These are phyloP conservation scores for Lentinula lateritia DNA, from an alignment of 768 basidiomycete genomes.

Conservation along the genomic window DNA sequence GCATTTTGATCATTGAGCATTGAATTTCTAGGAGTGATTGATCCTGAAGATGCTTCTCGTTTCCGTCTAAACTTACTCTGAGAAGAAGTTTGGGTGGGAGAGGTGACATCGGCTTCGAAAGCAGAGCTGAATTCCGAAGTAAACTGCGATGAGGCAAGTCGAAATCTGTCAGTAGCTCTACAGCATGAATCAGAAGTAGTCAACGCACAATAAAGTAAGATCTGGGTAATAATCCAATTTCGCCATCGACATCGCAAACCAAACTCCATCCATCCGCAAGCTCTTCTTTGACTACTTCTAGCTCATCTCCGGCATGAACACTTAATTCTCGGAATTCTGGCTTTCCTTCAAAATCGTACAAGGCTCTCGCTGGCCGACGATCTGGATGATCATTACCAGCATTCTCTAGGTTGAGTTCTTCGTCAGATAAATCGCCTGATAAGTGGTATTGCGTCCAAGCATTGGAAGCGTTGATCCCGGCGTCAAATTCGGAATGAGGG, in stretches of 20 bases:
- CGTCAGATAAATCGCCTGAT: conserved; percentile 14
- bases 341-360: conserved; percentile 74
- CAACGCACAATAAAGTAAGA: conserved; percentile 66
- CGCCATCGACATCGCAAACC: conserved; percentile 49
- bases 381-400: conserved; percentile 15
- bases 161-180: background rate
- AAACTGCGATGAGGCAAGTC: conserved; percentile 34
- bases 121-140: conserved; percentile 57
- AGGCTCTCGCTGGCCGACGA: conserved; percentile 54
- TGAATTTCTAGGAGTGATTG: conserved; percentile 40
- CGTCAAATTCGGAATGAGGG: conserved; percentile 57
- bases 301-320: conserved; percentile 62
- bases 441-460: conserved; percentile 69
- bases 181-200: background rate
- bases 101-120: conserved; percentile 35
- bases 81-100: conserved; percentile 12
- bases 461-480: conserved; percentile 69
- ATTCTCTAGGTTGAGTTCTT: conserved; percentile 22
- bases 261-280: conserved; percentile 80
- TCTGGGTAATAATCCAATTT: conserved; percentile 64
- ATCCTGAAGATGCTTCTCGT: conserved; percentile 34
- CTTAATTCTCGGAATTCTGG: conserved; percentile 67
- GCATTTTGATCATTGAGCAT: background rate
- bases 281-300: conserved; percentile 69
- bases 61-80: conserved; percentile 10